Evolutionary conservation across 2,329 filamentous ascomycete genomes (phyloP).

Genomic region (Alternaria gansuensis): DNA sequence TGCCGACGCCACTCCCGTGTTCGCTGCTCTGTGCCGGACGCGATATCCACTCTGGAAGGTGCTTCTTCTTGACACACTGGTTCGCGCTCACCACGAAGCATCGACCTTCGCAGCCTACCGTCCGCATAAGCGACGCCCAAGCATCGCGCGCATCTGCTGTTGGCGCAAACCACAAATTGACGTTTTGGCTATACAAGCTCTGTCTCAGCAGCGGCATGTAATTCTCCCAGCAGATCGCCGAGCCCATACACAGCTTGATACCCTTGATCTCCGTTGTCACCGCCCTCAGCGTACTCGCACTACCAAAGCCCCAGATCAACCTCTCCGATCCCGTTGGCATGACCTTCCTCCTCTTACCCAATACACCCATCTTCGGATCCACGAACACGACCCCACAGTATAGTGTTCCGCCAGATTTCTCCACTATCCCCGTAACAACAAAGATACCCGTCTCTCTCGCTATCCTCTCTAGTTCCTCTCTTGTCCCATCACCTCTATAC

Average conservation of each 20-base stretch:
- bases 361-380: slow-evolving; percentile 73
- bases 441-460: slow-evolving; percentile 82
- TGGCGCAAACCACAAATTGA: slow-evolving; percentile 90
- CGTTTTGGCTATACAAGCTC: slow-evolving; percentile 84
- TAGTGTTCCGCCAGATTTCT: slow-evolving; percentile 80
- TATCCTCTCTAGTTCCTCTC: slow-evolving; percentile 80
- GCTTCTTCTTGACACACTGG: slow-evolving; percentile 73
- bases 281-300: slow-evolving; percentile 78
- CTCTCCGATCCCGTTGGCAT: slow-evolving; percentile 90
- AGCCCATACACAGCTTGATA: slow-evolving; percentile 79
- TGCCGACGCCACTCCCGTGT: slow-evolving; percentile 14
- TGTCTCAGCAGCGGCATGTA: slow-evolving; percentile 92
- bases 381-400: slow-evolving; percentile 88
- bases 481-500: slow-evolving; percentile 74
- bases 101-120: slow-evolving; percentile 80
- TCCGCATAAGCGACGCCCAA: slow-evolving; percentile 84
- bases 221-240: slow-evolving; percentile 96
- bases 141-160: slow-evolving; percentile 86
- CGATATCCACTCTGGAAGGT: slow-evolving; percentile 67
- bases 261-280: slow-evolving; percentile 82
- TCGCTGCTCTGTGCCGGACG: slow-evolving; percentile 16
- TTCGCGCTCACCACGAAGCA: slow-evolving; percentile 88
- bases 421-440: slow-evolving; percentile 79
- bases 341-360: slow-evolving; percentile 90
- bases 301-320: slow-evolving; percentile 88